phyloP scores from a whole-genome alignment of 148 eudicot genomes.

The Beta vulgaris region DNA sequence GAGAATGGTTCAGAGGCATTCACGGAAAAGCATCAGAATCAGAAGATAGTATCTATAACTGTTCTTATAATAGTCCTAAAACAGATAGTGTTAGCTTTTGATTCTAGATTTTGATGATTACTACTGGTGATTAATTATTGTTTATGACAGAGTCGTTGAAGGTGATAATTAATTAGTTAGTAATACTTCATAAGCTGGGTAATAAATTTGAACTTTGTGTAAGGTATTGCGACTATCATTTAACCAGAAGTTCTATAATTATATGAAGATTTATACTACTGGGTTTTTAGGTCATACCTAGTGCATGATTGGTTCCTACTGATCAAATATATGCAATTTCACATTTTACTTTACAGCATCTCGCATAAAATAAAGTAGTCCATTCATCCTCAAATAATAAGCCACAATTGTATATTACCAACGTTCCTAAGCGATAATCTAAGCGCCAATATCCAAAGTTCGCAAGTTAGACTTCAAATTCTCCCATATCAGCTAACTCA shows the following conservation, averaged over 20 bases:
- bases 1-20: conserved; percentile 6
- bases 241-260: not conserved
- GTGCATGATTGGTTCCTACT: not conserved
- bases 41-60: not conserved
- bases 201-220: not conserved
- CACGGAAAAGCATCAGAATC: conserved; percentile 8
- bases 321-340: not conserved
- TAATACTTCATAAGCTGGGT: not conserved
- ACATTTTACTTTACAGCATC: not conserved
- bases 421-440: too few species aligned
- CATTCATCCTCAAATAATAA: not conserved
- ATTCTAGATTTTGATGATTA: not conserved
- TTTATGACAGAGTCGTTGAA: not conserved
- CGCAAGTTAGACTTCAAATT: too few species aligned
- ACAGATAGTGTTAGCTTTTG: too few species aligned
- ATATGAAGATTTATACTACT: too few species aligned
- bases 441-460: too few species aligned
- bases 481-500: too few species aligned
- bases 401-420: too few species aligned
- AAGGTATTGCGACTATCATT: not conserved
- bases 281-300: not conserved
- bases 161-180: not conserved
- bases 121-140: not conserved
- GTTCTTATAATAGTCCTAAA: not conserved
- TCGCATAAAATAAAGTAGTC: too few species aligned